phyloP scores from a whole-genome alignment of 805 yeast genomes.

The Hagleromyces aurorensis region DNA sequence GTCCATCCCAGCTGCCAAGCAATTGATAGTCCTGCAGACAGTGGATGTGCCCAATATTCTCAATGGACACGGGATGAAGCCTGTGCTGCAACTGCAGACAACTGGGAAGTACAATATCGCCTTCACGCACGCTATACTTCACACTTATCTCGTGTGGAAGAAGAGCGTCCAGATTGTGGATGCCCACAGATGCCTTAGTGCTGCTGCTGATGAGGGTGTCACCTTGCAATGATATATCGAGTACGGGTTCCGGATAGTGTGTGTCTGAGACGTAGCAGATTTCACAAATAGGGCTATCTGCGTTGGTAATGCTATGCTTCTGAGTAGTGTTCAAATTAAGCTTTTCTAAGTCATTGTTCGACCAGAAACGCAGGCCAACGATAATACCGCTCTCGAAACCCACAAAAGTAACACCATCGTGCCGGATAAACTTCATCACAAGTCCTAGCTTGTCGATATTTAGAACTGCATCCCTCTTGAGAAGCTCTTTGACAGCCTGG shows the following conservation, averaged over 20 bases:
- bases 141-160: too few relatives aligned
- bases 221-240: constrained; percentile 10
- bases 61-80: too few relatives aligned
- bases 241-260: constrained; percentile 27
- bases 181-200: too few relatives aligned
- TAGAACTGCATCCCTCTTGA: constrained; percentile 2
- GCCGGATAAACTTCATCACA: constrained; percentile 21
- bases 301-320: background rate
- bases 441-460: constrained; percentile 24
- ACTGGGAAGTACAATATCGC: too few relatives aligned
- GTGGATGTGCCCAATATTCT: constrained; percentile 15
- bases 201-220: too few relatives aligned
- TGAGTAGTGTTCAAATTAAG: background rate
- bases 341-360: constrained; percentile 2
- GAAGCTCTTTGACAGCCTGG: constrained; percentile 6
- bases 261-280: constrained; percentile 19
- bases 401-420: constrained; percentile 13
- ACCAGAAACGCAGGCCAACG: constrained; percentile 22
- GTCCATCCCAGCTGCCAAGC: constrained; percentile 21
- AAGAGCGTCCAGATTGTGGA: too few relatives aligned
- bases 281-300: constrained; percentile 5
- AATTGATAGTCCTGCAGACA: constrained; percentile 6
- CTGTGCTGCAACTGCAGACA: too few relatives aligned
- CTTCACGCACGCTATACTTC: too few relatives aligned
- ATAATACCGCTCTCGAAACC: constrained; percentile 28